These are phyloP conservation scores for Echinosophora koreensis DNA, from an alignment of 306 rosid genomes.

Conservation along the genomic window DNA sequence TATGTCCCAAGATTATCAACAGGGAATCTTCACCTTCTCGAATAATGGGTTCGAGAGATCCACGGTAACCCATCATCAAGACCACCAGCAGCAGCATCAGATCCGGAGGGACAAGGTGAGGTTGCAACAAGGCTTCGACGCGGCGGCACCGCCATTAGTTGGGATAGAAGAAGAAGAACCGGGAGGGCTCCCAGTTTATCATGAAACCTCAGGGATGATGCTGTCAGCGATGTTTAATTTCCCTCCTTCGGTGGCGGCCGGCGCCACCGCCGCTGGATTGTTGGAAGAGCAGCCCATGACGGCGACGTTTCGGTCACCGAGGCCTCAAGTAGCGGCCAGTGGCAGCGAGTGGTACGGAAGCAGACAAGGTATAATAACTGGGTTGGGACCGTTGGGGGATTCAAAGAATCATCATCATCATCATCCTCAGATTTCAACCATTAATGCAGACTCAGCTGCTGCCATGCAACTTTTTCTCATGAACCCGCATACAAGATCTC, in stretches of 20 bases:
- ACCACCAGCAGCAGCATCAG: constrained; percentile 63
- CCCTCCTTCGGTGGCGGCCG: constrained; percentile 44
- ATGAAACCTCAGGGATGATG: constrained; percentile 86
- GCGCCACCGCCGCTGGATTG: constrained; percentile 52
- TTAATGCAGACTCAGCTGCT: constrained; percentile 88
- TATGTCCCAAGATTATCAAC: constrained; percentile 96
- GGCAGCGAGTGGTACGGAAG: constrained; percentile 73
- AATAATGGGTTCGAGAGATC: constrained; percentile 94
- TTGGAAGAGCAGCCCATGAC: constrained; percentile 64
- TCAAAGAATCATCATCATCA: constrained; percentile 54
- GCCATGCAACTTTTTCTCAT: constrained; percentile 98
- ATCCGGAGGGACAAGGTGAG: constrained; percentile 87
- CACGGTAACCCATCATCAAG: constrained; percentile 47
- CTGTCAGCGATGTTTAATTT: constrained; percentile 93
- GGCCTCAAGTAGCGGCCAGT: constrained; percentile 45
- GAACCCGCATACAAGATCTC: constrained; percentile 84
- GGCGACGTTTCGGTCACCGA: constrained; percentile 49
- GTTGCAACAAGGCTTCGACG: constrained; percentile 70
- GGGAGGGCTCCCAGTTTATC: constrained; percentile 64
- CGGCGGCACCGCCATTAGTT: constrained; percentile 52
- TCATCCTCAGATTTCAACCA: constrained; percentile 62
- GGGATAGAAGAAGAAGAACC: constrained; percentile 74
- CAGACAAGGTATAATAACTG: constrained; percentile 53
- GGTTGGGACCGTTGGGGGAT: constrained; percentile 57
- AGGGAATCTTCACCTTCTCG: constrained; percentile 74